Conservation (phyloP, 108 stramenopile species). For the Seminavis robusta region DNA sequence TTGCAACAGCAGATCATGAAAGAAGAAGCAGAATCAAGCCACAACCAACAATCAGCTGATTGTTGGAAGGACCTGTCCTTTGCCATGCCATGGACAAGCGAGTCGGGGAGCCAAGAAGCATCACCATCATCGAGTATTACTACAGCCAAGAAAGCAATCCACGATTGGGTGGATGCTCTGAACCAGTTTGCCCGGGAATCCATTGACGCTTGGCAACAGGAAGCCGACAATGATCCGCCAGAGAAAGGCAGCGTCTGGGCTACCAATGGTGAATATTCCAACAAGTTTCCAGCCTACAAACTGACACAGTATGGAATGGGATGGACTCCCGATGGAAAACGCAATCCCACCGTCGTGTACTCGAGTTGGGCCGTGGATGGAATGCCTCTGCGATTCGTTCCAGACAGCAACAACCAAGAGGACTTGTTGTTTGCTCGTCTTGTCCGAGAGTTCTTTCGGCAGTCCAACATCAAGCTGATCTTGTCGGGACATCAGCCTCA, state of each 20-base stretch:
- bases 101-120: background rate
- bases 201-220: conserved; percentile 49
- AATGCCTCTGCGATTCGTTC: conserved; percentile 54
- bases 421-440: conserved; percentile 23
- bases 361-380: conserved; percentile 61
- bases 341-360: conserved; percentile 74
- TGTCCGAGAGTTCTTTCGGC: conserved; percentile 43
- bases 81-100: conserved; percentile 60
- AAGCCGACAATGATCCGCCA: conserved; percentile 3
- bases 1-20: no score
- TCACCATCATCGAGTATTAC: conserved; percentile 10
- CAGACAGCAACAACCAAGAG: conserved; percentile 41
- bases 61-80: conserved; percentile 50
- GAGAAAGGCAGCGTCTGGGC: conserved; percentile 46
- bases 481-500: conserved; percentile 79
- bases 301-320: conserved; percentile 83
- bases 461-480: conserved; percentile 42
- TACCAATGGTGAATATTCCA: conserved; percentile 54
- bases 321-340: conserved; percentile 47
- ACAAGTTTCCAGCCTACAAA: conserved; percentile 13
- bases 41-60: background rate
- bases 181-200: conserved; percentile 55
- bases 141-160: conserved; percentile 11
- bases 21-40: background rate
- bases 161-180: conserved; percentile 58